A percentile compares a stretch with the other conserved stretches of the same genome.
Conservation (phyloP, 768 basidiomycete species). For the Pleurotus citrinopileatus region DNA sequence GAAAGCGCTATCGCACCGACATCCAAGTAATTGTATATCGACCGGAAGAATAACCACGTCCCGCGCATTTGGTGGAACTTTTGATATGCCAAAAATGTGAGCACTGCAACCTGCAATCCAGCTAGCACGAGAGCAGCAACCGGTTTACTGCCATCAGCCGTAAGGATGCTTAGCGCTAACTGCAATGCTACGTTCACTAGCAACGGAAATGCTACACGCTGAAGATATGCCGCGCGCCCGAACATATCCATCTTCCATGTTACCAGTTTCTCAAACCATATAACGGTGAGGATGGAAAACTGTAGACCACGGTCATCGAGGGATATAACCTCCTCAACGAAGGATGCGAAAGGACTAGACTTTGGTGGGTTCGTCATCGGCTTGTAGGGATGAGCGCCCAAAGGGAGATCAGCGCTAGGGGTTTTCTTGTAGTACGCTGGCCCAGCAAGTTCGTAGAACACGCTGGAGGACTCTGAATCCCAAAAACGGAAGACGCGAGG, state of each 20-base stretch:
- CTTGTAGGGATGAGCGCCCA: neutral
- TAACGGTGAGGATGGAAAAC: neutral
- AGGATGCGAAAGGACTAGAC: neutral
- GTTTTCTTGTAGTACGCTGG: neutral
- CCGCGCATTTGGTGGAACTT: neutral
- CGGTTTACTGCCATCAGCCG: neutral
- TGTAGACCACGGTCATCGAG: neutral
- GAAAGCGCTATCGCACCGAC: neutral
- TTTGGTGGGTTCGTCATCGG: neutral
- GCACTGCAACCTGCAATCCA: neutral
- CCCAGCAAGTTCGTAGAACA: neutral
- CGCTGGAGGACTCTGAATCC: neutral
- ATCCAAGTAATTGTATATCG: neutral
- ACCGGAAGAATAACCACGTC: neutral
- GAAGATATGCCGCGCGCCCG: neutral
- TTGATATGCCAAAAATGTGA: neutral
- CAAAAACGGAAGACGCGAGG: neutral
- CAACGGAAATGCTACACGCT: neutral
- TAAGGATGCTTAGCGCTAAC: neutral
- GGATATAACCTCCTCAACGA: neutral
- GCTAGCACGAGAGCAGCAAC: neutral
- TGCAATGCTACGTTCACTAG: neutral
- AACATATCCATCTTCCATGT: conserved; percentile 1
- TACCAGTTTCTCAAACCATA: conserved; percentile 2
- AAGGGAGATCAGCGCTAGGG: neutral